phyloP scores from a whole-genome alignment of 2,329 filamentous ascomycete genomes.

The Diaporthe sp. region DNA sequence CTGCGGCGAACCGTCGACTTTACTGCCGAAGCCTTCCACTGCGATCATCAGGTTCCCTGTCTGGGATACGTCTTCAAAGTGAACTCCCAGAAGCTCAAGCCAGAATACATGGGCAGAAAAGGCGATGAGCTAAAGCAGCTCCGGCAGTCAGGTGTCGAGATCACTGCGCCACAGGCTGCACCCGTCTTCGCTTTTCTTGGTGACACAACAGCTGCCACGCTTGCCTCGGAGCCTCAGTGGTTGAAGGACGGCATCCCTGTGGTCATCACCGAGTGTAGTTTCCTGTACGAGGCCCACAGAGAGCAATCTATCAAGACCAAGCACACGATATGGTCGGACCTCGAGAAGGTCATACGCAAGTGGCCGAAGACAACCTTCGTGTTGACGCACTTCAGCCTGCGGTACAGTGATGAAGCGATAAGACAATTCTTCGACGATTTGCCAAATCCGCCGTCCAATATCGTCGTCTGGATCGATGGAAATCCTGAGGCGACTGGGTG shows the following conservation, averaged over 20 bases:
- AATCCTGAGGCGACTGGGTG: constrained; percentile 24
- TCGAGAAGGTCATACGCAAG: constrained; percentile 57
- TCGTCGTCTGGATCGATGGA: constrained; percentile 62
- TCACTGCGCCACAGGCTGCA: constrained; percentile 54
- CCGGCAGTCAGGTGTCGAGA: constrained; percentile 51
- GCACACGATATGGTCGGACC: constrained; percentile 60
- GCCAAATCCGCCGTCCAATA: constrained; percentile 54
- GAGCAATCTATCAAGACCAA: constrained; percentile 59
- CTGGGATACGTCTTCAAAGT: constrained; percentile 60
- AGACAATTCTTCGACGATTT: constrained; percentile 56
- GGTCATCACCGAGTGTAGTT: constrained; percentile 64
- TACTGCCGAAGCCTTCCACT: constrained; percentile 57
- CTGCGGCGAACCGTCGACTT: constrained; percentile 52
- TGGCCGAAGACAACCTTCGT: constrained; percentile 60
- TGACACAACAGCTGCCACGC: constrained; percentile 57
- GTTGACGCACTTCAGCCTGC: constrained; percentile 61
- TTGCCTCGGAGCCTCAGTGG: constrained; percentile 56
- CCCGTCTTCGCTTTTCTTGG: constrained; percentile 63
- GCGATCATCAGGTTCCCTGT: constrained; percentile 61
- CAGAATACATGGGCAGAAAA: constrained; percentile 51
- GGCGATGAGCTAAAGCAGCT: constrained; percentile 54
- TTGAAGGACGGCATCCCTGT: constrained; percentile 54
- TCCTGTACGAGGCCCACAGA: constrained; percentile 57
- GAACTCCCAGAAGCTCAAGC: constrained; percentile 53
- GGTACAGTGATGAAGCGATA: constrained; percentile 57